phyloP scores from a whole-genome alignment of 2,329 filamentous ascomycete species.

The Leptodontidium sp. region DNA sequence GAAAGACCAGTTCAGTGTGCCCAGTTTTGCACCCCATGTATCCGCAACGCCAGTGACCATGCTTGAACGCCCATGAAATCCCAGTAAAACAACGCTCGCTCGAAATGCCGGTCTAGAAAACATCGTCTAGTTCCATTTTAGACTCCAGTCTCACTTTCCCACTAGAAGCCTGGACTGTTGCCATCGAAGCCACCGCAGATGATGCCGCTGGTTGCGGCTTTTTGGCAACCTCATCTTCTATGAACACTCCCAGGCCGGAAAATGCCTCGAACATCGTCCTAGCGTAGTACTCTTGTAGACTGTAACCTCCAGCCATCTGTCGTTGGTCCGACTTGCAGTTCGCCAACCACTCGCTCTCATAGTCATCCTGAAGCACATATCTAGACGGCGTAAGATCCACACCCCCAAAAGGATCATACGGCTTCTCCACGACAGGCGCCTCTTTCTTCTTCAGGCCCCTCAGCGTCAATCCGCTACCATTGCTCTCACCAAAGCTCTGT shows the following conservation, averaged over 20 bases:
- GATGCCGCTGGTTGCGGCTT: conserved; percentile 43
- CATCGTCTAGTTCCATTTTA: conserved; percentile 60
- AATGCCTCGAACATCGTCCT: conserved; percentile 89
- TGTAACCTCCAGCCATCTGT: conserved; percentile 83
- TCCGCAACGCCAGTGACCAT: conserved; percentile 26
- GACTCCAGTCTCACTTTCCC: conserved; percentile 43
- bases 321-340: conserved; percentile 69
- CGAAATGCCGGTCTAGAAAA: conserved; percentile 47
- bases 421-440: conserved; percentile 69
- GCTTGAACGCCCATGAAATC: conserved; percentile 12
- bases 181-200: conserved; percentile 47
- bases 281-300: conserved; percentile 80
- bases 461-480: conserved; percentile 64
- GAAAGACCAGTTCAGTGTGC: conserved; percentile 18
- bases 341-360: conserved; percentile 79
- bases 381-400: conserved; percentile 73
- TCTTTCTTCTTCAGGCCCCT: conserved; percentile 78
- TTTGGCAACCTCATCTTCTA: conserved; percentile 70
- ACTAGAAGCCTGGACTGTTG: conserved; percentile 49
- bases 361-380: conserved; percentile 73
- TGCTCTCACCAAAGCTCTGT: conserved; percentile 36
- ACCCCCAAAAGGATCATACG: conserved; percentile 90
- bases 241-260: conserved; percentile 84
- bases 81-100: conserved; percentile 3
- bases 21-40: neutral